These are phyloP conservation scores for Amanita pallidorosea DNA, from an alignment of 768 basidiomycete genomes.

Conservation along the genomic window DNA sequence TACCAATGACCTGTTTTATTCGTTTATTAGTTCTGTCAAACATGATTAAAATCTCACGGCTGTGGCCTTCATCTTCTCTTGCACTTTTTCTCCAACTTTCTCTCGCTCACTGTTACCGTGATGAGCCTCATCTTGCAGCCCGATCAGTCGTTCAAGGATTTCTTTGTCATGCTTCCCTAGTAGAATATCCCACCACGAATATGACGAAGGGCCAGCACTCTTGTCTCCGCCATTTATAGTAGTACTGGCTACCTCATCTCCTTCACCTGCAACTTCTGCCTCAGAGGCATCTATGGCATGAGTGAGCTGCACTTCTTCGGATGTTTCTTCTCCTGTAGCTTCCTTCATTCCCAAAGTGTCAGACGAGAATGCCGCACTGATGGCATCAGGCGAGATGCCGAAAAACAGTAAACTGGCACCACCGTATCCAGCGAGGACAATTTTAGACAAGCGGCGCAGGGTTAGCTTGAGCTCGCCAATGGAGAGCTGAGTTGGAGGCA, in stretches of 20 bases:
- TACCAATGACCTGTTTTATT: slow-evolving; percentile 35
- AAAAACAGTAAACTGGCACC: slow-evolving; percentile 77
- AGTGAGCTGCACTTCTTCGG: slow-evolving; percentile 53
- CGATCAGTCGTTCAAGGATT: slow-evolving; percentile 62
- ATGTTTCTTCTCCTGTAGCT: slow-evolving; percentile 25
- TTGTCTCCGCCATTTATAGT: not conserved
- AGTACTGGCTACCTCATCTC: not conserved
- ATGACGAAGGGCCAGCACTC: slow-evolving; percentile 13
- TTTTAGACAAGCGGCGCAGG: slow-evolving; percentile 70
- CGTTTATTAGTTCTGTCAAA: not conserved
- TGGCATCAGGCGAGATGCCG: slow-evolving; percentile 42
- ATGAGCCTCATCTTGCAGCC: slow-evolving; percentile 13
- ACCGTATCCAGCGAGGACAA: slow-evolving; percentile 79
- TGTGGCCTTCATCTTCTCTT: slow-evolving; percentile 38
- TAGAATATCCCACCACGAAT: slow-evolving; percentile 80
- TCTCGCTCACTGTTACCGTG: slow-evolving; percentile 10
- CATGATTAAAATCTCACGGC: slow-evolving; percentile 24
- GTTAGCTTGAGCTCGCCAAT: slow-evolving; percentile 52
- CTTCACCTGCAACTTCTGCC: slow-evolving; percentile 45
- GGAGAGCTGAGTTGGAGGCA: slow-evolving; percentile 14
- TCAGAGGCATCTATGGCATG: slow-evolving; percentile 64
- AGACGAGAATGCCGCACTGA: slow-evolving; percentile 17
- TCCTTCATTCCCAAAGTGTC: slow-evolving; percentile 10
- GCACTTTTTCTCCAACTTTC: slow-evolving; percentile 17
- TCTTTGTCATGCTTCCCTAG: slow-evolving; percentile 75